A percentile compares a stretch with the other conserved stretches of the same genome.
Conservation (phyloP, 176 grass and related monocot species). For the sorghum (Sorghum bicolor) region DNA sequence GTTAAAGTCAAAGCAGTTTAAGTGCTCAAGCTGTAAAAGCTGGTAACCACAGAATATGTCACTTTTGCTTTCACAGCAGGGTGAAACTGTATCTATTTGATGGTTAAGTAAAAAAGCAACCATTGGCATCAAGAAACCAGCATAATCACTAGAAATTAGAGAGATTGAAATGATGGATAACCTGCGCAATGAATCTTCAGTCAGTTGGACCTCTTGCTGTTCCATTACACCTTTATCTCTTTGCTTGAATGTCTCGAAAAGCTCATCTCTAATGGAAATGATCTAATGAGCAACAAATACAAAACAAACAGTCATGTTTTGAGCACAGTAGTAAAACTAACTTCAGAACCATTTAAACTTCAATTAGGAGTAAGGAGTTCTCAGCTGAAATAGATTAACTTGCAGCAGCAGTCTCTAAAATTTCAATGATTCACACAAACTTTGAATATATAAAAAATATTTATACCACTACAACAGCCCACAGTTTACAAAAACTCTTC, state of each 20-base stretch:
- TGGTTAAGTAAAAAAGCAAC: not conserved
- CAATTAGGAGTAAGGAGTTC: not conserved
- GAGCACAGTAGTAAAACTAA: constrained; percentile 10
- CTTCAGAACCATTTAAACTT: not conserved
- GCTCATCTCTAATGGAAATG: constrained; percentile 87
- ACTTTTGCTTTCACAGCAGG: not conserved
- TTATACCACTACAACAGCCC: not conserved
- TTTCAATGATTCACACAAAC: constrained; percentile 8
- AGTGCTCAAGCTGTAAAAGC: not conserved
- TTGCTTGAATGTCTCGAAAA: constrained; percentile 92
- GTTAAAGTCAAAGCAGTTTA: not conserved
- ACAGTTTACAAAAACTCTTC: not conserved
- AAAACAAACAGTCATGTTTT: constrained; percentile 21
- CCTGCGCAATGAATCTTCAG: constrained; percentile 80
- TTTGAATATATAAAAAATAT: not conserved
- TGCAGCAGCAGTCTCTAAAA: constrained; percentile 5
- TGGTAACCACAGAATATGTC: not conserved
- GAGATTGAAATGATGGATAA: constrained; percentile 23
- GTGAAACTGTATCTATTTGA: not conserved
- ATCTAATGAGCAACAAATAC: constrained; percentile 55
- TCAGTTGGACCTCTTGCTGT: constrained; percentile 77
- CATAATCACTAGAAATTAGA: not conserved
- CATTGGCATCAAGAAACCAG: constrained; percentile 1
- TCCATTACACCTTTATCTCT: constrained; percentile 91
- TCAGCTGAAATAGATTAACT: not conserved